These are phyloP conservation scores for Pochonia chlamydosporia DNA, from an alignment of 2,329 filamentous ascomycete genomes.

Conservation along the genomic window DNA sequence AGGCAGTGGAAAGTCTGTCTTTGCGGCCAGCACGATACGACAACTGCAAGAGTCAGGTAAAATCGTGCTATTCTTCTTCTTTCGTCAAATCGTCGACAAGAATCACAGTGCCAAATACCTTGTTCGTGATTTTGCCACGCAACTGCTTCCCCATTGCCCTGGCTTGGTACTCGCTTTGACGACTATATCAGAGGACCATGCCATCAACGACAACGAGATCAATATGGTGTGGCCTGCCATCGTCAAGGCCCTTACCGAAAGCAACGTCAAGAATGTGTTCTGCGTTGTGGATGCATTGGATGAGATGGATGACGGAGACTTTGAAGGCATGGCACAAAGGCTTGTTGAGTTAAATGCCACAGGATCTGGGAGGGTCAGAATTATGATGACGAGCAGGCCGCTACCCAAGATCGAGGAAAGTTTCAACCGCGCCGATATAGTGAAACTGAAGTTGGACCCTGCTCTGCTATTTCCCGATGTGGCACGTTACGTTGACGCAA, in stretches of 20 bases:
- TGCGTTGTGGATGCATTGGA: slow-evolving; percentile 8
- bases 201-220: background rate
- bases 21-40: slow-evolving; percentile 17
- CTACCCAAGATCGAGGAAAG: slow-evolving; percentile 7
- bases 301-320: slow-evolving; percentile 7
- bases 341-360: background rate
- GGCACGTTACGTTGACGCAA: background rate
- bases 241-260: background rate
- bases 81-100: slow-evolving; percentile 27
- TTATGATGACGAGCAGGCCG: slow-evolving; percentile 7
- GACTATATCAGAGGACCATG: background rate
- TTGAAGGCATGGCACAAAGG: slow-evolving; percentile 1
- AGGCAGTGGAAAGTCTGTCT: slow-evolving; percentile 21
- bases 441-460: slow-evolving; percentile 6
- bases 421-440: background rate
- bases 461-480: slow-evolving; percentile 6
- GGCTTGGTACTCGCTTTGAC: background rate
- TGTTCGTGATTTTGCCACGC: slow-evolving; percentile 7
- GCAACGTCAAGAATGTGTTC: background rate
- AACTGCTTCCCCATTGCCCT: slow-evolving; percentile 5
- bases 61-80: slow-evolving; percentile 28
- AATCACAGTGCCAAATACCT: slow-evolving; percentile 17
- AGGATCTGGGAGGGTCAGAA: background rate
- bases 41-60: slow-evolving; percentile 1
- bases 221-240: too few species aligned